Conservation (phyloP, 345 rosid species). For the Dipteronia sinensis region DNA sequence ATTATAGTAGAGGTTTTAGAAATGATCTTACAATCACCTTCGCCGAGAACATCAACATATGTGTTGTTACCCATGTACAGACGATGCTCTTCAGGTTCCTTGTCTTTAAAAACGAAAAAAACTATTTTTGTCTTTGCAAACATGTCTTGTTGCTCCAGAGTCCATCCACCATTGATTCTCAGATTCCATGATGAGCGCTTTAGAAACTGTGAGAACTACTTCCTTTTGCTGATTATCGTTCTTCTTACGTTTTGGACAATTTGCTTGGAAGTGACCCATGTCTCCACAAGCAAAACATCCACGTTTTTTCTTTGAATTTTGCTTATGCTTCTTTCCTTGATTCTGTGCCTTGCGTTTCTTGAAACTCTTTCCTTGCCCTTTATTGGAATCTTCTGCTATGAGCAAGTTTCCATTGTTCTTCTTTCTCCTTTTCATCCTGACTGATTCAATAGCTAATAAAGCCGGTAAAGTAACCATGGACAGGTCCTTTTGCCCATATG, state of each 20-base stretch:
- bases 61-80: background rate
- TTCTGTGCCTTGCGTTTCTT: too few species aligned
- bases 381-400: too few species aligned
- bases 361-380: too few species aligned
- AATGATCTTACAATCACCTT: background rate
- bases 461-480: too few species aligned
- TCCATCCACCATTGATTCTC: background rate
- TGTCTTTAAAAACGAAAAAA: too few species aligned
- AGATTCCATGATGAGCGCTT: background rate
- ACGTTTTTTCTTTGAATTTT: background rate
- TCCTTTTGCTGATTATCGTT: background rate
- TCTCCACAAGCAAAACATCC: background rate
- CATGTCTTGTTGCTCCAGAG: background rate
- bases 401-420: too few species aligned
- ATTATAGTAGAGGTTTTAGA: background rate
- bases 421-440: too few species aligned
- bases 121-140: background rate
- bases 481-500: too few species aligned
- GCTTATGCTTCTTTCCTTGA: too few species aligned
- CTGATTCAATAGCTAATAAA: too few species aligned
- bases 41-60: background rate
- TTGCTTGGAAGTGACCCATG: background rate
- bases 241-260: background rate
- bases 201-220: background rate
- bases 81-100: background rate